Base-by-base conservation (phyloP, 495 filamentous ascomycete species). In the Letharia columbiana region DNA sequence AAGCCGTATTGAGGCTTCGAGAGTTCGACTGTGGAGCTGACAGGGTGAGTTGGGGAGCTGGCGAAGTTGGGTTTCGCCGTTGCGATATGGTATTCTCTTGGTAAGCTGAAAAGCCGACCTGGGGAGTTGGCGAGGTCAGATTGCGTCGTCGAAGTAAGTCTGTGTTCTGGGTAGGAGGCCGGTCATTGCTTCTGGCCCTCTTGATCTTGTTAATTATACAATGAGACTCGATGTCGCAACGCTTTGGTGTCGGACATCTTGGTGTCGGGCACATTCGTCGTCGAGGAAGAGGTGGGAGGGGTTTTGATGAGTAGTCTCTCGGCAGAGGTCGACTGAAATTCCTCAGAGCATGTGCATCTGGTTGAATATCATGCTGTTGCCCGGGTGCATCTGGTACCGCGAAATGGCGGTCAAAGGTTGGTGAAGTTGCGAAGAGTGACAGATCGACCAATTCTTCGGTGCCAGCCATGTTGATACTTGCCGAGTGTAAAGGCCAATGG, bases 351-450 rank as follows among this genome's bases (percentile, higher is more conserved):
- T 60, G 60, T 44, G 39, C n/a, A 50, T n/a, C 58, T 49, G 33
- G 28, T 44, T 52, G 54, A 18, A 8, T 20, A 31, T 20, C 44
- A 33, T 44, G 28, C 41, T n/a, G 47, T 61, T 59, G 66, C 35
- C 37, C 50, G 6, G 41, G 23, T n/a, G 35, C 52, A 12, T 60
- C 37, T 12, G 58, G 39, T 49, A 67, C 15, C 42, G 60, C 41
- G 35, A 71, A 66, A 35, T 71, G 59, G 15, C 60, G 54, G 65
- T 71, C 69, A 61, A 66, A 56, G 3, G 67, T 69, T 5, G 71
- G 71, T 23, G 71, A 71, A 7, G 49, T 50, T 23, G 71, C 67
- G 65, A 73, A 73, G 3, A 73, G 56, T 13, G 71, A 73, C 42
- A 73, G 69, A 56, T 73, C 71, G n/a, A 73, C 69, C 7, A 73